Percentiles rank a stretch among this genome's conserved stretches.
Evolutionary conservation across 345 rosid species (phyloP).

Genomic region (Isatis tinctoria): DNA sequence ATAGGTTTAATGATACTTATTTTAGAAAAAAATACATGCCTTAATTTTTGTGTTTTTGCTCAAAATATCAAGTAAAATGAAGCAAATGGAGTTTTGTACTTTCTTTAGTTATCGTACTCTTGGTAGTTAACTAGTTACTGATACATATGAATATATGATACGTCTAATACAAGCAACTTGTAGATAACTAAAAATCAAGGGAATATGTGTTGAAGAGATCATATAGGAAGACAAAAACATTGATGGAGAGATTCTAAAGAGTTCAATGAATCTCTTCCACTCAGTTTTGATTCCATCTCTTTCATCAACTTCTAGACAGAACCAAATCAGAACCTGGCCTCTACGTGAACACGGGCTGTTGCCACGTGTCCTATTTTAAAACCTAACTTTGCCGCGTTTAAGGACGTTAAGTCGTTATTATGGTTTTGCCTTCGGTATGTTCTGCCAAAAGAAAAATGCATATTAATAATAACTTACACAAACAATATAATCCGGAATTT

Average conservation of each 20-base stretch:
- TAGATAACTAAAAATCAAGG: background rate
- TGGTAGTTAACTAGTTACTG: background rate
- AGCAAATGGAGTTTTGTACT: too few relatives aligned
- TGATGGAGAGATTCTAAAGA: conserved; percentile 12
- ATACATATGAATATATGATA: background rate
- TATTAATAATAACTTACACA: background rate
- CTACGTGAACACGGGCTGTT: conserved; percentile 9
- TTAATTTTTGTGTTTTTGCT: too few relatives aligned
- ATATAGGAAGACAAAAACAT: background rate
- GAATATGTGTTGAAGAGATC: conserved; percentile 1
- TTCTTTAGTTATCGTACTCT: background rate
- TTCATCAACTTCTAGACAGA: conserved; percentile 2
- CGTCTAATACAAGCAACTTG: background rate
- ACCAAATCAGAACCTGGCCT: conserved; percentile 3
- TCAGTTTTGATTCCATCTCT: background rate
- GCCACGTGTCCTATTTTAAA: conserved; percentile 20
- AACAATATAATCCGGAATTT: background rate
- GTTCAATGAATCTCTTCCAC: conserved; percentile 24
- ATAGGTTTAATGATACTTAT: too few relatives aligned
- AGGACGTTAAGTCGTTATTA: background rate
- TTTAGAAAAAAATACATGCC: too few relatives aligned
- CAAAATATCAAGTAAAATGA: too few relatives aligned
- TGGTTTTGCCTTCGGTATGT: background rate
- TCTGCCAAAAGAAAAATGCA: background rate
- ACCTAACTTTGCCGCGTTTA: conserved; percentile 24